Evolutionary conservation across 257 asterid species (phyloP), one percentile per base, ranked within the genome.

Genomic region (Fraxinus pennsylvanica): DNA sequence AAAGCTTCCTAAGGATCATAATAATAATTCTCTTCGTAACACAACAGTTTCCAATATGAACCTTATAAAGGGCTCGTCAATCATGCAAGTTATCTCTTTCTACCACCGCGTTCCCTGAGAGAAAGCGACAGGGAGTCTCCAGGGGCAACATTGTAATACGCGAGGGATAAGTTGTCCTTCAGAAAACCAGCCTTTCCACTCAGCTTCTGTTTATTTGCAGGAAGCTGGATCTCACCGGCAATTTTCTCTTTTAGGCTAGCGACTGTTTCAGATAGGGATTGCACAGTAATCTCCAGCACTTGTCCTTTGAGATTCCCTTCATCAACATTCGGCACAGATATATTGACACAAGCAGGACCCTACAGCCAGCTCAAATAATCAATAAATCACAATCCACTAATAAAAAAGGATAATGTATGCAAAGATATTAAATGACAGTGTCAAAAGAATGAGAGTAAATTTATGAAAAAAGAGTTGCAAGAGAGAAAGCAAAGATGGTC

Each of bases 161-260:
- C 99, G 85, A 95, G 97, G 3, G 99, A 91, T 38, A 92, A 82
- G 82, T 94, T 94, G 83, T 94, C 99, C 91, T 90, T 92, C 86
- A 94, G 97, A 85, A 94, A 94, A 74, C 99, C 99, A 78, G 99
- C 97, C 86, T 91, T 94, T 81, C 99, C 97, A 83, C 99, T 94
- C 82, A 94, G 88, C 87, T 94, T 94, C 86, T 94, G 99, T 76
- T 92, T 94, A 90, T 94, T 94, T 41, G 96, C 86, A 73, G 99
- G 97, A 84, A 94, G 97, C 87, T 94, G 98, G 39, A 85, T 84
- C 86, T 95, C 99, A 25, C 96, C 98, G 0, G 98, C 92, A 35
- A 92, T 91, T 86, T 95, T 95, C 91, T 95, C 98, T 85, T 95
- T 95, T 86, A 95, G 82, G 81, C 94, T 95, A 75, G 89, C 91